Evolutionary conservation across 768 basidiomycete species (phyloP), one percentile per base, ranked within the genome.

Genomic region (Pilatotrama ljubarskyi): DNA sequence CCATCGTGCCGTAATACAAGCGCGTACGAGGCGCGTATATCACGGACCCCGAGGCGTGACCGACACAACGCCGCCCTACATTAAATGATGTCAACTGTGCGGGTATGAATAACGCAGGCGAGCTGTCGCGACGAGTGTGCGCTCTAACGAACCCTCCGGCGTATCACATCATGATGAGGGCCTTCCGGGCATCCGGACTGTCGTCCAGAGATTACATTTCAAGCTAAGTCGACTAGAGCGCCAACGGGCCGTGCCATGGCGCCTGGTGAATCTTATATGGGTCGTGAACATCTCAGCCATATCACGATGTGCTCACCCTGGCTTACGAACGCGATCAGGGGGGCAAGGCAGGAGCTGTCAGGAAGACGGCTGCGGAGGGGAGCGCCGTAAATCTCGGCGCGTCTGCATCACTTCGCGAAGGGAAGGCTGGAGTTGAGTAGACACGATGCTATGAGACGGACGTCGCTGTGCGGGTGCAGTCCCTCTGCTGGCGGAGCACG

Each of bases 1-100:
- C n/a, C 64, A 36, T 66, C 29, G 64, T 66, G 65, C 65, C 65
- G 65, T 59, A 66, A 57, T 25, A 36, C 38, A 50, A 52, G 55
- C 64, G 64, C 64, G 46, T 47, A 42, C 29, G 8, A 40, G 26
- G 10, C 36, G 35, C 36, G 26, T 13, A 2, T 32, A 32, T 32
- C 29, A 32, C 29, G 29, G 29, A 32, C 29, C 35, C 41, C 26
- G 38, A 48, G 20, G 42, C 38, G 36, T 40, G 46, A 25, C 32
- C 25, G 50, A 26, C 47, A 29, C 52, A 29, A 48, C 47, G 40
- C 44, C 17, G 36, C 22, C 46, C 24, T 20, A 18, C 26, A 20
- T 26, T 49, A 9, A 20, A 57, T 59, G 58, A 59, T 59, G 58
- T 53, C 51, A 48, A 47, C 51, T 38, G 42, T 22, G 55, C 18